Base-by-base conservation (phyloP, 768 basidiomycete species). In the Pholiota microspora region DNA sequence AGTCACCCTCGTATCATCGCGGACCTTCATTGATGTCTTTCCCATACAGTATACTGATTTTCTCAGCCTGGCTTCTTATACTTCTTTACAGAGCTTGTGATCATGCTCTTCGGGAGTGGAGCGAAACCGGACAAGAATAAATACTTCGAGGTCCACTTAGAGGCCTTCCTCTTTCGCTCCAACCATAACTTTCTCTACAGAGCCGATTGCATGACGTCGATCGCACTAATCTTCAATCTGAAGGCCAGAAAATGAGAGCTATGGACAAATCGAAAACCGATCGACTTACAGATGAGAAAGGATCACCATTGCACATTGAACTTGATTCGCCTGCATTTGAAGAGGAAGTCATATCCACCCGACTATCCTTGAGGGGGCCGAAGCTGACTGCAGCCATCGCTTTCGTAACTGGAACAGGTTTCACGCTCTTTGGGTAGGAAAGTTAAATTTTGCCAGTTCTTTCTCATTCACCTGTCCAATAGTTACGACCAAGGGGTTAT, bases 401-500 rank as follows among this genome's bases (percentile, higher is more conserved):
- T 2, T 80, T 82, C 59, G 80, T 83, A 9, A 79, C 81, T 21
- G 83, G 83, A 34, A 74, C 81, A 3, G 82, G 83, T 3, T 83
- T 84, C 64, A 84, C 80, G 9, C 70, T 82, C n/a, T 84, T 85
- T 56, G 85, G 86, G 74, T 81, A 59, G n/a, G n/a, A n/a, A 46
- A 31, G 32, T 29, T 7, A 7, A 49, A 5, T 21, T 21, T 7
- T 9, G 23, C 16, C 2, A 21, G 21, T 5, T 21, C 31, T 18
- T 24, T 31, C 29, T 28, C 4, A 49, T 23, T 21, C 5, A 32
- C 8, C 12, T 35, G 29, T 4, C 42, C 12, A 16, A 13, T n/a
- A 83, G 82, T 24, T 86, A 85, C 67, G 85, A 86, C 61, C 86
- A 86, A 63, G 85, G 84, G 38, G 85, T 86, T 28, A 84, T 87